Percentiles rank a stretch among this genome's conserved stretches.
Conservation (phyloP, 345 rosid species). For the Gossypium turneri region DNA sequence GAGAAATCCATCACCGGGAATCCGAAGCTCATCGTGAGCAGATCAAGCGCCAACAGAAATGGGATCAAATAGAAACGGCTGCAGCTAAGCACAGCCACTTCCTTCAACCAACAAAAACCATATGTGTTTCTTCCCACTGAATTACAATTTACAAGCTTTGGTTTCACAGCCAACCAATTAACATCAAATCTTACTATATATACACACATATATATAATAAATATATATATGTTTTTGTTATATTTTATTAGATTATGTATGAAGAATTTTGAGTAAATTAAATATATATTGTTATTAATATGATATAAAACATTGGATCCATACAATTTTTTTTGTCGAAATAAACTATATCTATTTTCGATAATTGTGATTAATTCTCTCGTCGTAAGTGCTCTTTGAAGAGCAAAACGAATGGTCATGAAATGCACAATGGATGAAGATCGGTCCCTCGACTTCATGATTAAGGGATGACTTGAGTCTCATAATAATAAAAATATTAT, state of each 20-base stretch:
- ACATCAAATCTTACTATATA: not conserved
- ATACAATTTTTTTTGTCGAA: too few relatives aligned
- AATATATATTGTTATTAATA: too few relatives aligned
- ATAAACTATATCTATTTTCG: too few relatives aligned
- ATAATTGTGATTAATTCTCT: too few relatives aligned
- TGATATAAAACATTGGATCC: too few relatives aligned
- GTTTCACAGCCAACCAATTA: not conserved
- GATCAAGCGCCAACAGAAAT: conserved; percentile 36
- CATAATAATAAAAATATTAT: too few relatives aligned
- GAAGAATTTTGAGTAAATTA: not conserved
- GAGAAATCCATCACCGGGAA: conserved; percentile 28
- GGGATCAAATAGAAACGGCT: conserved; percentile 44
- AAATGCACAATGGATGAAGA: too few relatives aligned
- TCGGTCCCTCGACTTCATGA: too few relatives aligned
- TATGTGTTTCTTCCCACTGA: conserved; percentile 25
- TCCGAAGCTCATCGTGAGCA: conserved; percentile 28
- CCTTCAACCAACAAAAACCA: conserved; percentile 15
- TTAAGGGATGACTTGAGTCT: too few relatives aligned
- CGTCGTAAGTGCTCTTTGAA: rapidly evolving
- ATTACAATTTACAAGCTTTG: not conserved
- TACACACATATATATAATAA: not conserved
- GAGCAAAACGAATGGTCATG: too few relatives aligned
- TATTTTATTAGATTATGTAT: not conserved
- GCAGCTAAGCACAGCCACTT: conserved; percentile 32
- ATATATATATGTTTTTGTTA: not conserved